phyloP scores from a whole-genome alignment of 306 rosid genomes.

The Lagenaria siceraria region DNA sequence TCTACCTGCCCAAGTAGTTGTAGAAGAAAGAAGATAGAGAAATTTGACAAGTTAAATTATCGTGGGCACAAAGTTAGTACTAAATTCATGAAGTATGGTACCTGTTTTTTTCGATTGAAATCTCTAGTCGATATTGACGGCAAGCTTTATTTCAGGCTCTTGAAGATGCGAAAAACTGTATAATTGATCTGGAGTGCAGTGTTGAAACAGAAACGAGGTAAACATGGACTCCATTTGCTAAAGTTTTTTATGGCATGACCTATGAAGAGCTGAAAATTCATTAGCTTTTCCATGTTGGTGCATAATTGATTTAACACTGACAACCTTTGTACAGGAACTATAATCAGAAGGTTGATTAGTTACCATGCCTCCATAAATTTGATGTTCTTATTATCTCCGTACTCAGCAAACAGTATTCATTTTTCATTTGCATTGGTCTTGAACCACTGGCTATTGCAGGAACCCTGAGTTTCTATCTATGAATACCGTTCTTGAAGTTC shows the following conservation, averaged over 20 bases:
- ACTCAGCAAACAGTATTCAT: neutral
- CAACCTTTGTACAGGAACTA: neutral
- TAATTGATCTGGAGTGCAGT: conserved; percentile 29
- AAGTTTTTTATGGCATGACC: neutral
- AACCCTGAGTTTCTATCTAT: conserved; percentile 25
- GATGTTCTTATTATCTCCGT: neutral
- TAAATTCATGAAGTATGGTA: conserved; percentile 14
- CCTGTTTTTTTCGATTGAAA: conserved; percentile 20
- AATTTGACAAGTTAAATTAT: conserved; percentile 21
- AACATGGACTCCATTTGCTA: neutral
- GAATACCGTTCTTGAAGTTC: conserved; percentile 29
- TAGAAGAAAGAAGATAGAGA: conserved; percentile 27
- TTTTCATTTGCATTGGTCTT: neutral
- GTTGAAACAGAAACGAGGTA: conserved; percentile 46
- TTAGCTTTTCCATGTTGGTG: neutral
- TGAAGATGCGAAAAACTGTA: conserved; percentile 17
- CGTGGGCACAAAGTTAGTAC: conserved; percentile 20
- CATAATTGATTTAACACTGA: neutral
- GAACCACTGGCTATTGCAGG: conserved; percentile 33
- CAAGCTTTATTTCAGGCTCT: conserved; percentile 21
- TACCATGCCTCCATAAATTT: neutral
- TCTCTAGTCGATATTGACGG: conserved; percentile 23
- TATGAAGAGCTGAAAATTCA: neutral
- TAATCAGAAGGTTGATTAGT: neutral
- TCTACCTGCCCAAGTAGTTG: conserved; percentile 19